Base-by-base conservation (phyloP, 176 grass and related monocot genomes). In the Ensete ventricosum region DNA sequence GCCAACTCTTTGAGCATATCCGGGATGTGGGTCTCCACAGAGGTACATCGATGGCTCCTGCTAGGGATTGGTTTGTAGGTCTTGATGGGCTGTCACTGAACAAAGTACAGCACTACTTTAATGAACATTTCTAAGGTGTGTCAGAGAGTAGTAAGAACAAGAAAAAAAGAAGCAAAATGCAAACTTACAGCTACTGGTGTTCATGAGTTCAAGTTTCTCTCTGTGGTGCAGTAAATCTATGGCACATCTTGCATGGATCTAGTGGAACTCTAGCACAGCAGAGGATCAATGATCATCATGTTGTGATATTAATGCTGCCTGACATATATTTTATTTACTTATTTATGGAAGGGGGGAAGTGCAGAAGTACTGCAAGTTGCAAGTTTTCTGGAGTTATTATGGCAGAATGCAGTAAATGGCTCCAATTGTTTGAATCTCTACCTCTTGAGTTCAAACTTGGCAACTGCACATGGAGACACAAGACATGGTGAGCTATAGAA, bases 271-370 rank as follows among this genome's bases (percentile, higher is more conserved):
- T 26, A 12, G 24, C 14, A 65, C 63, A 65, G 63, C 9, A 27
- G 10, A 65, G 9, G 19, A 65, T 65, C 63, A 25, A 65, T 26
- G 21, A 26, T 29, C 21, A 27, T 65, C 21, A 27, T 65, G 22
- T 2, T 1, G 14, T 26, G 21, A 21, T 11, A 65, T 24, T 14
- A 22, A 65, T 26, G 20, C 20, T 26, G 21, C 11, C 11, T 25
- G 11, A 26, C 11, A 11, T 24, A 2, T 43, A 43, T 6, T 26
- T 13, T 65, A 26, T 11, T 21, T 11, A 14, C 9, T 27, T 23
- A 65, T 65, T 65, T 65, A 65, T 65, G 63, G 63, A 23, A 65
- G 23, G 27, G 27, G 26, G 24, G 63, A 65, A 65, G 34, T 65
- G 63, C 63, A 13, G 2, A 65, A 65, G 63, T 65, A 26, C 63